These are phyloP conservation scores for Cyanidioschyzon merolae DNA, from an alignment of 23 red algal species.

Conservation along the genomic window DNA sequence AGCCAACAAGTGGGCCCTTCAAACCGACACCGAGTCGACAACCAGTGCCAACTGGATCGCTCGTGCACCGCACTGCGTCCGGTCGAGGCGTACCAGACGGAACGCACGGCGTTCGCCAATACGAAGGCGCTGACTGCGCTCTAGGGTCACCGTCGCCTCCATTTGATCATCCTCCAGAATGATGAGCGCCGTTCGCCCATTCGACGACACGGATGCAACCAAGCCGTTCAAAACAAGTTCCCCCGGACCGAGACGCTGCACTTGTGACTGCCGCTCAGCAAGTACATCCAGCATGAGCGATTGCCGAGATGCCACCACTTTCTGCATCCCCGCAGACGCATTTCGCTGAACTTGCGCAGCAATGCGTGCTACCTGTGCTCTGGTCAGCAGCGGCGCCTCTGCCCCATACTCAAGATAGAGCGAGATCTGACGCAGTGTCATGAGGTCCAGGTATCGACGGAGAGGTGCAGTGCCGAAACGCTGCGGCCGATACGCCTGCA, in stretches of 20 bases:
- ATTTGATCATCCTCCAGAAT: not conserved
- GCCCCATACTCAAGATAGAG: not conserved
- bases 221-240: not conserved
- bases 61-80: not conserved
- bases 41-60: not conserved
- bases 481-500: not conserved
- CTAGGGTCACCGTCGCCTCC: not conserved
- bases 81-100: not conserved
- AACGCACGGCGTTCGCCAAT: not conserved
- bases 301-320: not conserved
- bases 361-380: not conserved
- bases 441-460: conserved; percentile 2
- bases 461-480: conserved; percentile 2
- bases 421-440: conserved; percentile 1
- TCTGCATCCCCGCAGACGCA: not conserved
- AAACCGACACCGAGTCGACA: not conserved
- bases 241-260: not conserved
- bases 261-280: not conserved
- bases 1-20: not conserved
- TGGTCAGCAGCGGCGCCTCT: conserved; percentile 12
- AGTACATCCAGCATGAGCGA: conserved; percentile 1
- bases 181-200: not conserved
- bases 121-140: not conserved
- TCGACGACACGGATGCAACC: not conserved
- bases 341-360: not conserved